Percentiles rank a stretch among this genome's conserved stretches.
These are phyloP conservation scores for Rosa chinensis DNA, from an alignment of 306 rosid species.

Conservation along the genomic window DNA sequence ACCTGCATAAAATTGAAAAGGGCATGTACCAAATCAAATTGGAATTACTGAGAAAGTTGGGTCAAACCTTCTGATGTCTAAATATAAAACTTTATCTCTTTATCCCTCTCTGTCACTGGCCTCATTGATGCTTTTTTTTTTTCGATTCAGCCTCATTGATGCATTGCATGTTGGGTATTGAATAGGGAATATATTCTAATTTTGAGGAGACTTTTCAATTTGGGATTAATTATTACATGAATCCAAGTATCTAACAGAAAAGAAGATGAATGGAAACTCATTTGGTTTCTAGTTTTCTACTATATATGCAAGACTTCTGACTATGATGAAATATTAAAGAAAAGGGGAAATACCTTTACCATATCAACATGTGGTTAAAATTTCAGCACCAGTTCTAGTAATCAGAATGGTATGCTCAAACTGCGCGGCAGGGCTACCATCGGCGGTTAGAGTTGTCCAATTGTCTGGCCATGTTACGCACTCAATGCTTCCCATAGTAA, in stretches of 20 bases:
- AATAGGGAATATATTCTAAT: neutral
- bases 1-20: slow-evolving; percentile 10
- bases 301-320: neutral
- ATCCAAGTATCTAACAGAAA: neutral
- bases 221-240: neutral
- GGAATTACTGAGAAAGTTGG: neutral
- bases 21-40: neutral
- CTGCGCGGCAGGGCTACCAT: slow-evolving; percentile 93
- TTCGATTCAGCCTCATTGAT: neutral
- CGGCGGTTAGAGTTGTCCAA: slow-evolving; percentile 80
- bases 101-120: neutral
- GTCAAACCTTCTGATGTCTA: neutral
- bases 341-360: slow-evolving; percentile 18
- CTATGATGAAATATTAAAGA: neutral
- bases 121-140: neutral
- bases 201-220: neutral
- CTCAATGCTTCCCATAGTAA: slow-evolving; percentile 74
- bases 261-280: neutral
- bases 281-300: neutral
- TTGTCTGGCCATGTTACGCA: slow-evolving; percentile 88
- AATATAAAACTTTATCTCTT: neutral
- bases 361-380: slow-evolving; percentile 56
- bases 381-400: slow-evolving; percentile 86
- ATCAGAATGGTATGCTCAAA: slow-evolving; percentile 93
- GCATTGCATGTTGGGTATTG: neutral